A percentile compares a stretch with the other conserved stretches of the same genome.
Evolutionary conservation across 2,329 filamentous ascomycete species (phyloP).

Genomic region (Dothideomycetidae sp.): DNA sequence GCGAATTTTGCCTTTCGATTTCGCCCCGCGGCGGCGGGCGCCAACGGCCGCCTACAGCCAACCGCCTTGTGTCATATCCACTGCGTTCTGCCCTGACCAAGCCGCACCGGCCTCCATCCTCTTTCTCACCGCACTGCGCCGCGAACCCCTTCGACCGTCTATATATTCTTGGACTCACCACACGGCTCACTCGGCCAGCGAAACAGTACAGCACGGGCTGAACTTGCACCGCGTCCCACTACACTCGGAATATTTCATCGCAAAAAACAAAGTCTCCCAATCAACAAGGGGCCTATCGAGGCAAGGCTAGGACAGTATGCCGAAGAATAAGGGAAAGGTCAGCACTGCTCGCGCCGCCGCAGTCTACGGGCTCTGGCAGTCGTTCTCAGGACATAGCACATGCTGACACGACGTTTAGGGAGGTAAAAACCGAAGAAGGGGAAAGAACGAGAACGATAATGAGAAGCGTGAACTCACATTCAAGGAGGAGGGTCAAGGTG

Average conservation of each 20-base stretch:
- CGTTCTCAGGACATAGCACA: constrained; percentile 13
- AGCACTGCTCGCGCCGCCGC: constrained; percentile 21
- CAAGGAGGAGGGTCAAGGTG: constrained; percentile 92
- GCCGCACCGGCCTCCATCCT: constrained; percentile 5
- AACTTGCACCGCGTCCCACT: constrained; percentile 6
- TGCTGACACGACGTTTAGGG: constrained; percentile 46
- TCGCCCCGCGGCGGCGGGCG: constrained; percentile 1
- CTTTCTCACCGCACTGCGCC: constrained; percentile 5
- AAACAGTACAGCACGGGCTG: constrained; percentile 1
- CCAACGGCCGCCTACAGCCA: constrained; percentile 4
- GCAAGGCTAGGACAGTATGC: constrained; percentile 47
- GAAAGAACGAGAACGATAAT: constrained; percentile 79
- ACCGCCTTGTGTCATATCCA: constrained; percentile 5
- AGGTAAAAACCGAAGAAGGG: constrained; percentile 95
- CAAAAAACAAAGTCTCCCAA: constrained; percentile 10
- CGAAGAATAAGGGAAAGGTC: constrained; percentile 99
- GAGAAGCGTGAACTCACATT: constrained; percentile 98
- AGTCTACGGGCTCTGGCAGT: constrained; percentile 8
- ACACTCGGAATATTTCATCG: constrained; percentile 1
- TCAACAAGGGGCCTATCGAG: constrained; percentile 5
- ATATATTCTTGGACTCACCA: constrained; percentile 1
- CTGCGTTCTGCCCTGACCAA: no score
- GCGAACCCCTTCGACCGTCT: no score
- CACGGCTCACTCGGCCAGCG: constrained; percentile 2
- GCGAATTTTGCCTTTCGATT: no score